These are phyloP conservation scores for Galeopsis tetrahit DNA, from an alignment of 257 asterid genomes.

Conservation along the genomic window DNA sequence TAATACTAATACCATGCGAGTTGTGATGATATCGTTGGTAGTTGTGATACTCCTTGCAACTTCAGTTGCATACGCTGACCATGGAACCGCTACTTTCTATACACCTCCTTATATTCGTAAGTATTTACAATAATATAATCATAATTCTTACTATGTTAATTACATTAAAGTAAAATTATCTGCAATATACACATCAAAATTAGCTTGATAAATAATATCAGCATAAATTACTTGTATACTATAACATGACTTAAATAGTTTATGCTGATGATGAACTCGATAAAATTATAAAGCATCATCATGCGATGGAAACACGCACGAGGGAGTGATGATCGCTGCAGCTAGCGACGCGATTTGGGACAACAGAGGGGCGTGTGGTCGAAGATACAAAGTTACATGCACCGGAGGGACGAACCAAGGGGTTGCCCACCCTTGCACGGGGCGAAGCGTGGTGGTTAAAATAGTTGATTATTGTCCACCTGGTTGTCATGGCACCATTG, in stretches of 20 bases:
- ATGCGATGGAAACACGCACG: constrained; percentile 43
- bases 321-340: constrained; percentile 55
- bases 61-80: constrained; percentile 31
- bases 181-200: neutral
- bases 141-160: neutral
- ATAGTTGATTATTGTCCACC: constrained; percentile 51
- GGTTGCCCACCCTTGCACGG: constrained; percentile 51
- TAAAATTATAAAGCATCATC: constrained; percentile 41
- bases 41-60: neutral
- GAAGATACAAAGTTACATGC: constrained; percentile 45
- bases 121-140: constrained; percentile 21
- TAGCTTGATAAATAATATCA: too few relatives aligned
- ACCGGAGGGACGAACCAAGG: constrained; percentile 52
- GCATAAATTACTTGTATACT: too few relatives aligned
- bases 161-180: neutral
- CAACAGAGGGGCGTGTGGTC: constrained; percentile 47
- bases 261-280: neutral
- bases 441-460: constrained; percentile 37
- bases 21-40: neutral
- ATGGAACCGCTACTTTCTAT: constrained; percentile 57
- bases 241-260: too few relatives aligned
- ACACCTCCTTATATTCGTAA: constrained; percentile 65
- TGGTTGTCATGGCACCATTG: constrained; percentile 49
- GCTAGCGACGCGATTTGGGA: constrained; percentile 48
- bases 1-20: neutral